A percentile compares a stretch with the other conserved stretches of the same genome.
phyloP scores from a whole-genome alignment of 345 rosid species.

The Citrus australasica region DNA sequence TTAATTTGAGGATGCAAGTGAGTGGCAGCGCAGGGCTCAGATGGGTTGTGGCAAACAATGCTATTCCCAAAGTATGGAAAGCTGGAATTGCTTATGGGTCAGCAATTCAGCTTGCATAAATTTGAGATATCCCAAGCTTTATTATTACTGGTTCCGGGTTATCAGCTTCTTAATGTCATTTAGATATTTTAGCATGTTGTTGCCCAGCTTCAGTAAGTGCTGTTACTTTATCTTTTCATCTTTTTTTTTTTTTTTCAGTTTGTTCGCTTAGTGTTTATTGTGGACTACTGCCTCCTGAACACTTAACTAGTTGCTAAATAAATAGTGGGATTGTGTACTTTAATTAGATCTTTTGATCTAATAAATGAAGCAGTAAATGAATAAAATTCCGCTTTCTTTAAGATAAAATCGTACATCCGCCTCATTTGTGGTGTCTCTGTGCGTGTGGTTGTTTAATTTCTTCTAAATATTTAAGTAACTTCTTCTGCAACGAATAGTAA shows the following conservation, averaged over 20 bases:
- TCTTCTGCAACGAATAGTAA: too few relatives aligned
- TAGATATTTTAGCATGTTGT: background rate
- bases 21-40: conserved; percentile 35
- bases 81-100: conserved; percentile 63
- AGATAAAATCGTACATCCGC: too few relatives aligned
- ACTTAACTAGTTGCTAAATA: background rate
- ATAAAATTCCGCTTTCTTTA: background rate
- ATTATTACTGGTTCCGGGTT: background rate
- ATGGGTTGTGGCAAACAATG: conserved; percentile 57
- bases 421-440: too few relatives aligned
- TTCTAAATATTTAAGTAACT: too few relatives aligned
- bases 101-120: conserved; percentile 45
- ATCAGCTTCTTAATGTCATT: background rate
- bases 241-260: too few relatives aligned
- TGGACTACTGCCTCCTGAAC: too few relatives aligned
- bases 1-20: conserved; percentile 54
- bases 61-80: conserved; percentile 60
- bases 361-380: background rate
- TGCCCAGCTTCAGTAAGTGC: background rate
- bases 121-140: background rate
- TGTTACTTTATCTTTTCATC: too few relatives aligned
- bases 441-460: too few relatives aligned
- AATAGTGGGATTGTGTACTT: background rate
- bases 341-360: too few relatives aligned
- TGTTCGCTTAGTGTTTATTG: background rate